Conservation (phyloP, 23 red algal species). For the Gracilaria domingensis region DNA sequence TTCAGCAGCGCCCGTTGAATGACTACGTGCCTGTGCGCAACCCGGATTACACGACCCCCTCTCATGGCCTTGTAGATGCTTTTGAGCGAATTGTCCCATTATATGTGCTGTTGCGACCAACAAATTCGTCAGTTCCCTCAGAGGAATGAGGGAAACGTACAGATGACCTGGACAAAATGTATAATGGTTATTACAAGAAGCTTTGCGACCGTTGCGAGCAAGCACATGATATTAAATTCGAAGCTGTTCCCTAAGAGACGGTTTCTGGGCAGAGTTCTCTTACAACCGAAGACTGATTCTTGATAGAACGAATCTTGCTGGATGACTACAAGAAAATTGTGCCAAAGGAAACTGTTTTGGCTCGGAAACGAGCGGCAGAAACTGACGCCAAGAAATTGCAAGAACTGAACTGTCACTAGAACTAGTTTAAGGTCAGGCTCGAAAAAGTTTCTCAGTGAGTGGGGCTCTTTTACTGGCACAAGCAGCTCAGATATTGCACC, state of each 20-base stretch:
- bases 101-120: background rate
- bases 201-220: background rate
- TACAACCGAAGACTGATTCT: constrained; percentile 19
- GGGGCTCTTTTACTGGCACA: background rate
- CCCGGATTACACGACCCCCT: constrained; percentile 36
- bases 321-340: constrained; percentile 17
- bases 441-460: background rate
- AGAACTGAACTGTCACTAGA: background rate
- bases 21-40: constrained; percentile 19
- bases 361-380: constrained; percentile 10
- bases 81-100: constrained; percentile 37
- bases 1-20: background rate
- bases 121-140: background rate
- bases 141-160: constrained; percentile 14
- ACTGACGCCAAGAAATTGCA: background rate
- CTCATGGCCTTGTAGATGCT: constrained; percentile 14
- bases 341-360: constrained; percentile 22
- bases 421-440: background rate
- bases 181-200: background rate
- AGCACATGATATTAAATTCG: background rate
- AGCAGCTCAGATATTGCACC: background rate
- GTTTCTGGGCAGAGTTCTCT: constrained; percentile 22
- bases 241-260: background rate
- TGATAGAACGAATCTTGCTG: constrained; percentile 20
- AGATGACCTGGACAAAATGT: constrained; percentile 10